phyloP scores from a whole-genome alignment of 306 rosid genomes.

The Prunus davidiana region DNA sequence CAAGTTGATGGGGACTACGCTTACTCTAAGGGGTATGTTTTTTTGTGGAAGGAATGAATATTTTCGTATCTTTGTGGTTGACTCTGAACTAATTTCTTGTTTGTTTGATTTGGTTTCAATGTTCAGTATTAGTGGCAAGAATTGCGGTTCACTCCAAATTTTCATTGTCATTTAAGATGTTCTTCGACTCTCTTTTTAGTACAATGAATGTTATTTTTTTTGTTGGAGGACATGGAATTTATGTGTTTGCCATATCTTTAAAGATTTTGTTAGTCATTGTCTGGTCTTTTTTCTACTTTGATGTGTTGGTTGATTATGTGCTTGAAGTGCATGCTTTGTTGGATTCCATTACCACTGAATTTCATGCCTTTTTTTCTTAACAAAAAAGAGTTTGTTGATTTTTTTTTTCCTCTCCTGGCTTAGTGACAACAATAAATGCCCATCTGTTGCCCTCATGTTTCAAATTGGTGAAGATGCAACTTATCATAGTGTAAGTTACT shows the following conservation, averaged over 20 bases:
- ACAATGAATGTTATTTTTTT: constrained; percentile 1
- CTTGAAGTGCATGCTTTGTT: constrained; percentile 6
- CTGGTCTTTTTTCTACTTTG: not conserved
- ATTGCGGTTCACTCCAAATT: not conserved
- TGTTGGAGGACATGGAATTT: not conserved
- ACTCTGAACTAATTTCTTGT: not conserved
- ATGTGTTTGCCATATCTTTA: not conserved
- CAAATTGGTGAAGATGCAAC: constrained; percentile 78
- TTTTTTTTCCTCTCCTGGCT: constrained; percentile 21
- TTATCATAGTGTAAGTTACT: constrained; percentile 67
- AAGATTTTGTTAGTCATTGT: not conserved
- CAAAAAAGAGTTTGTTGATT: constrained; percentile 21
- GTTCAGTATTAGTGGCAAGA: not conserved
- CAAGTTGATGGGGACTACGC: constrained; percentile 77
- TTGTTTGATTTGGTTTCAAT: not conserved
- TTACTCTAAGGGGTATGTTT: constrained; percentile 72
- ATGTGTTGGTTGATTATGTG: not conserved
- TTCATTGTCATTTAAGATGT: not conserved
- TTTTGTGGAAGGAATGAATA: not conserved
- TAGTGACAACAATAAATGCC: constrained; percentile 73
- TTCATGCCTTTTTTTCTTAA: constrained; percentile 8
- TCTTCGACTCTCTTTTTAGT: not conserved
- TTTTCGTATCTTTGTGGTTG: not conserved
- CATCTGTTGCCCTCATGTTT: constrained; percentile 94
- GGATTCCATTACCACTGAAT: not conserved